A percentile compares a stretch with the other conserved stretches of the same genome.
Evolutionary conservation across 768 basidiomycete species (phyloP).

Genomic region (Trametes maxima): DNA sequence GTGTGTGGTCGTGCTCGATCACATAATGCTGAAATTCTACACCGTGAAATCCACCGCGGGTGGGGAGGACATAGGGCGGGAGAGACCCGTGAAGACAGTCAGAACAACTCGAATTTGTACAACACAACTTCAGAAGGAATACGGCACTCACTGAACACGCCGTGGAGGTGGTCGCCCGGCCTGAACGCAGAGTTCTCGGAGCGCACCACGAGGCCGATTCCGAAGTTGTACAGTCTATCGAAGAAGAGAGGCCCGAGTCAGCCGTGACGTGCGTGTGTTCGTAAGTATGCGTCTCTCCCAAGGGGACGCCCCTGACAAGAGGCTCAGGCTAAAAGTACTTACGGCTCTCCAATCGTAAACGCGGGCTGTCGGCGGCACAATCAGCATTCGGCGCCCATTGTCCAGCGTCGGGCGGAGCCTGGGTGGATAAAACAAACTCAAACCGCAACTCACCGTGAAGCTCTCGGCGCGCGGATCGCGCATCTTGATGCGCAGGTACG

Average conservation of each 20-base stretch:
- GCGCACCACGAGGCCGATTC: slow-evolving; percentile 32
- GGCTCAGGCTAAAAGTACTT: slow-evolving; percentile 5
- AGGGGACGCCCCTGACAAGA: not conserved
- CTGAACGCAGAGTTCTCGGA: slow-evolving; percentile 28
- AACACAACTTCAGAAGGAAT: no score
- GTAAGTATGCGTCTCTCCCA: no score
- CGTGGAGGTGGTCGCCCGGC: slow-evolving; percentile 31
- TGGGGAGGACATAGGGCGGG: not conserved
- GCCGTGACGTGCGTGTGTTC: no score
- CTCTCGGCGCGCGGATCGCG: slow-evolving; percentile 17
- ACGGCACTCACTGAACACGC: slow-evolving; percentile 24
- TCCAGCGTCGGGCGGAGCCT: no score
- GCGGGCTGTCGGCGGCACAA: slow-evolving; percentile 1
- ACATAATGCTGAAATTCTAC: slow-evolving; percentile 46
- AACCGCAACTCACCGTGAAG: slow-evolving; percentile 23
- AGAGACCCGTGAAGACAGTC: slow-evolving; percentile 20
- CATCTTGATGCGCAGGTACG: slow-evolving; percentile 27
- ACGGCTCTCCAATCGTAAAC: slow-evolving; percentile 34
- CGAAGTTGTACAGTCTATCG: slow-evolving; percentile 26
- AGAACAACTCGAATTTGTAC: no score
- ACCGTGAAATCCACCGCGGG: no score
- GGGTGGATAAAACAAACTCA: no score
- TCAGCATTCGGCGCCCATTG: no score
- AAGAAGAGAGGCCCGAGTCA: not conserved
- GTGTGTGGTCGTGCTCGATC: slow-evolving; percentile 29